Conservation (phyloP, 306 rosid species). For the Vicia villosa region DNA sequence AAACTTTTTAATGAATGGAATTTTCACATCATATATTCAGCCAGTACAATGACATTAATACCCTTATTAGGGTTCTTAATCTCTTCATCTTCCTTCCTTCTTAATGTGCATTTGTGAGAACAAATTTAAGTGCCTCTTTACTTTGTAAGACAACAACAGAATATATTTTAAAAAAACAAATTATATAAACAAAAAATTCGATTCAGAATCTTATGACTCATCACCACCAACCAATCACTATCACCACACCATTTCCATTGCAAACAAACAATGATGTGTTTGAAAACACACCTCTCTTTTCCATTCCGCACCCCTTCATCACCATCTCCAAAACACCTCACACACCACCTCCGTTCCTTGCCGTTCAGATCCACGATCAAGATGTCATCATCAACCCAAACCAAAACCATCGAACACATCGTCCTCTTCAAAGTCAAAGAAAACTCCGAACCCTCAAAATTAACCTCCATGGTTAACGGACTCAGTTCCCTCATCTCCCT, state of each 20-base stretch:
- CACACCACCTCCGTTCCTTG: not conserved
- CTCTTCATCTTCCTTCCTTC: no score
- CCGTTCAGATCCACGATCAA: slow-evolving; percentile 32
- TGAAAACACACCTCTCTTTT: slow-evolving; percentile 28
- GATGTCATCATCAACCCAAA: slow-evolving; percentile 38
- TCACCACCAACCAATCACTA: not conserved
- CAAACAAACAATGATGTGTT: slow-evolving; percentile 33
- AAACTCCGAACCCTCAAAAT: slow-evolving; percentile 64
- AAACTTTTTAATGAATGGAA: no score
- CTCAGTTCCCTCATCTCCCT: slow-evolving; percentile 61
- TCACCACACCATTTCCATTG: not conserved
- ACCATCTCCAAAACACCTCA: slow-evolving; percentile 31
- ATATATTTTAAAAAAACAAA: not conserved
- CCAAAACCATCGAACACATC: slow-evolving; percentile 64
- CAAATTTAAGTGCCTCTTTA: no score
- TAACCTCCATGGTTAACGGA: slow-evolving; percentile 56
- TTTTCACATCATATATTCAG: no score
- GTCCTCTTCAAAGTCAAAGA: slow-evolving; percentile 86
- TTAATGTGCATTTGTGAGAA: no score
- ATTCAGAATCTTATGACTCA: not conserved
- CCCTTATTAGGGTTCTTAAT: no score
- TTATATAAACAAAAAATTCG: not conserved
- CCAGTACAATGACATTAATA: no score
- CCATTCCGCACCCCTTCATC: slow-evolving; percentile 29
- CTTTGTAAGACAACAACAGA: not conserved